These are phyloP conservation scores for Melastoma candidum DNA, from an alignment of 441 rosid species.

Conservation along the genomic window DNA sequence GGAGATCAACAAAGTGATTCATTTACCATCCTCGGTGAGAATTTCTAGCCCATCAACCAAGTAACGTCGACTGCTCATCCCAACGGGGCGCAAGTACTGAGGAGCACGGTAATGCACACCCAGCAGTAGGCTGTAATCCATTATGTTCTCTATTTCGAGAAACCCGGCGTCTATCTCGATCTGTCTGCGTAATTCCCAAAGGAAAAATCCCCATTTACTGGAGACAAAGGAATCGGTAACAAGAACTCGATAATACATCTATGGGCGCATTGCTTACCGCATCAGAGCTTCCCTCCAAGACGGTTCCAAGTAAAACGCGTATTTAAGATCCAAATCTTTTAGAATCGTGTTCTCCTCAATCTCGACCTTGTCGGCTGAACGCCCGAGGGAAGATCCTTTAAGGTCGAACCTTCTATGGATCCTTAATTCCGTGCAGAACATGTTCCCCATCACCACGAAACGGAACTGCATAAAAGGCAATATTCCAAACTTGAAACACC, in stretches of 20 bases:
- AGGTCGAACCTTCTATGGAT: conserved; percentile 41
- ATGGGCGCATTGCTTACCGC: too few species aligned
- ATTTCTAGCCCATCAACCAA: too few species aligned
- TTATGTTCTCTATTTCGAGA: conserved; percentile 37
- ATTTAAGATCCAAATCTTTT: conserved; percentile 47
- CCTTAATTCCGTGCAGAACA: conserved; percentile 22
- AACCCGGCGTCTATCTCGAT: conserved; percentile 44
- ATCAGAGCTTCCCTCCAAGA: too few species aligned
- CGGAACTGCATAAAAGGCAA: conserved; percentile 28
- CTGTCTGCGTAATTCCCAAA: conserved; percentile 26
- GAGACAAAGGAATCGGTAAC: too few species aligned
- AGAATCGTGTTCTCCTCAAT: conserved; percentile 25
- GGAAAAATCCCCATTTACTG: background rate
- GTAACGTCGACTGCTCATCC: too few species aligned
- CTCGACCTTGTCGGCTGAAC: conserved; percentile 20
- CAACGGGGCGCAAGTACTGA: conserved; percentile 1
- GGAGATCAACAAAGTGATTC: too few species aligned
- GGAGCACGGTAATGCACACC: conserved; percentile 32
- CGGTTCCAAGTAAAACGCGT: conserved; percentile 43
- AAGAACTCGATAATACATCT: too few species aligned
- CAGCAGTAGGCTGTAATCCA: conserved; percentile 47
- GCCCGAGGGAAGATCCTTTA: conserved; percentile 47
- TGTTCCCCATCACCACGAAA: conserved; percentile 36
- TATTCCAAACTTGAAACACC: background rate
- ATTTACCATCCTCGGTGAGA: too few species aligned